Evolutionary conservation across 1,284 basidiomycete genomes (phyloP), one percentile per base, ranked within the genome.

Genomic region (Anthracocystis setariae): DNA sequence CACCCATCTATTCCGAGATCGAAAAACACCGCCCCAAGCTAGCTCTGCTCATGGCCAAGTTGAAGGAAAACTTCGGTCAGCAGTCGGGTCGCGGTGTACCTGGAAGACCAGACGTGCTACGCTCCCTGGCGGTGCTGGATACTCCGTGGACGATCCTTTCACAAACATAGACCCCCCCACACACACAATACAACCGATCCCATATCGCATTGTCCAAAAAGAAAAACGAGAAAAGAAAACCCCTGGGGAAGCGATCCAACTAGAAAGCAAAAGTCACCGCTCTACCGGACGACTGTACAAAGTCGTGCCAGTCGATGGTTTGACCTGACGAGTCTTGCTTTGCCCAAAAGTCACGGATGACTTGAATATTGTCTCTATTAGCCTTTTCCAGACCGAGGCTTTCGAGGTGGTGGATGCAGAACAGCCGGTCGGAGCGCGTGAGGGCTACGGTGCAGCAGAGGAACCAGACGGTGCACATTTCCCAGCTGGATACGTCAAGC

Each of bases 381-480:
- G 72, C 67, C 23, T 55, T 48, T 33, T 76, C 74, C n/a, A 63
- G 23, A 0, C 74, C 74, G 25, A 75, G 38, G 24, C 53, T 56
- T 45, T 74, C 60, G n/a, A 76, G 37, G n/a, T 76, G 62, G 21
- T 61, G 50, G 21, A 74, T 64, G 42, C 68, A 72, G 32, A 68
- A 65, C 38, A 54, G 46, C 3, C 72, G 35, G 17, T 76, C 63
- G 12, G 45, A 18, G 17, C 51, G 25, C 7, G 63, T 71, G 27
- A 76, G 51, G n/a, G 72, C 58, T 5, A 72, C 64, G 8, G 72
- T 74, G 12, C 45, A 54, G 18, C 63, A 67, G 3, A 76, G 43
- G 62, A 74, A 76, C 74, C 74, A 76, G 1, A 76, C 72, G 20
- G 70, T 71, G 51, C 63, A 65, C 74, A 76, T 74, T 23, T 76